Percentiles rank a stretch among this genome's conserved stretches.
Evolutionary conservation across 352 stramenopile species (phyloP).

Genomic region (Phytophthora pistaciae): DNA sequence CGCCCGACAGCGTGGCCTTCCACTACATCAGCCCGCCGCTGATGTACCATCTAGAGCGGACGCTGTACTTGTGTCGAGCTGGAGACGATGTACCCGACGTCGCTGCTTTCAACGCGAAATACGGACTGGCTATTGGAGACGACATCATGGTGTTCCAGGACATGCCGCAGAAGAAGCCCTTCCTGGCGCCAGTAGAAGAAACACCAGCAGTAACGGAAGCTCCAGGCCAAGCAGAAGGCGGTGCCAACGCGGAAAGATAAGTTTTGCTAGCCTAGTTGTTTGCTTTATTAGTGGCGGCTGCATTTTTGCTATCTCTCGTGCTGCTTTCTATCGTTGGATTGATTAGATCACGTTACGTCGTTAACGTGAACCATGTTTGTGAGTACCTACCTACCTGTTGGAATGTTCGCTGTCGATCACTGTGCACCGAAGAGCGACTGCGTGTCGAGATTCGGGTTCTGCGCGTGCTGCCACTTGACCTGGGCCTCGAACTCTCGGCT

Average conservation of each 20-base stretch:
- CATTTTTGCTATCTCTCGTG: conserved; percentile 14
- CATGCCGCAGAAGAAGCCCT: conserved; percentile 26
- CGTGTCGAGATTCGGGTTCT: conserved; percentile 56
- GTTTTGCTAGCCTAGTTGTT: neutral
- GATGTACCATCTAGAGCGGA: conserved; percentile 85
- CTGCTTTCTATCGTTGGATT: conserved; percentile 25
- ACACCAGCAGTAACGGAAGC: neutral
- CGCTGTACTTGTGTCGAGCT: conserved; percentile 74
- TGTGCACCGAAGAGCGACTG: conserved; percentile 60
- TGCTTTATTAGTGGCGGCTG: conserved; percentile 21
- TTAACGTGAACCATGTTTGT: conserved; percentile 10
- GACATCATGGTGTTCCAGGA: conserved; percentile 56
- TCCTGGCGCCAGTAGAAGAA: neutral
- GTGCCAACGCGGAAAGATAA: conserved; percentile 10
- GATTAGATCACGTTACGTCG: conserved; percentile 8
- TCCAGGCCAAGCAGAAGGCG: conserved; percentile 8
- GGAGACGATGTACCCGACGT: conserved; percentile 55
- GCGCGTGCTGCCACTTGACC: conserved; percentile 57
- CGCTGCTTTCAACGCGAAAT: conserved; percentile 64
- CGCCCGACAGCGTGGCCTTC: conserved; percentile 77
- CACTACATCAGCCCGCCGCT: conserved; percentile 77
- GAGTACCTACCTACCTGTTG: neutral
- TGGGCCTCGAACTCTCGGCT: conserved; percentile 58
- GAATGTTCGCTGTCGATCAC: conserved; percentile 20
- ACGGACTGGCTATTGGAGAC: conserved; percentile 55